Percentiles rank a stretch among this genome's conserved stretches.
Conservation (phyloP, 352 stramenopile genomes). For the Phytopythium aichiense region DNA sequence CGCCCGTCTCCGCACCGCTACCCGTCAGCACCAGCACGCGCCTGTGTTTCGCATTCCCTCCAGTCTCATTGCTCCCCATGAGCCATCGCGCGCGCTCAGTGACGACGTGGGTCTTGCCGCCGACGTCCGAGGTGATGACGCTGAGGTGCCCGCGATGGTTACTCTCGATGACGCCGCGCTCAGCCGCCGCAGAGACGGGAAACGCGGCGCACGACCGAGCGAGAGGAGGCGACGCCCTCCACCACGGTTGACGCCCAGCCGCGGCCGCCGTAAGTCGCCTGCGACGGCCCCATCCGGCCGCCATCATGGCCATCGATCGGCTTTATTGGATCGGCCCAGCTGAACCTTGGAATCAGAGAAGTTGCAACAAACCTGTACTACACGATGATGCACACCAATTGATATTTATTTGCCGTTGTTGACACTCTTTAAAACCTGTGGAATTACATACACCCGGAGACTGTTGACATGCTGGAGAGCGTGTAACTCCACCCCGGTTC, state of each 20-base stretch:
- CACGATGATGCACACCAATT: background rate
- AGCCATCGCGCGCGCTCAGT: slow-evolving; percentile 32
- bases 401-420: too few relatives aligned
- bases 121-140: slow-evolving; percentile 12
- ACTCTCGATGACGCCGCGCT: slow-evolving; percentile 8
- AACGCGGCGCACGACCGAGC: background rate
- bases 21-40: slow-evolving; percentile 41
- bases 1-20: slow-evolving; percentile 12
- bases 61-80: slow-evolving; percentile 12
- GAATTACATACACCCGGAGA: background rate
- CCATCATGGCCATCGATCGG: background rate
- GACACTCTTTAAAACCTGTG: background rate
- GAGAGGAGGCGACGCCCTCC: background rate
- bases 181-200: background rate
- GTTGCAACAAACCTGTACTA: background rate
- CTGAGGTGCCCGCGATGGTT: slow-evolving; percentile 27
- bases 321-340: background rate
- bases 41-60: background rate
- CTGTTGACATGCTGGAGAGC: background rate
- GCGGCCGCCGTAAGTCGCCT: background rate
- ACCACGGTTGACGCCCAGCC: background rate
- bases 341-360: background rate
- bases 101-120: slow-evolving; percentile 22
- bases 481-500: background rate
- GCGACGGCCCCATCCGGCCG: background rate